These are phyloP conservation scores for Sporothrix phasma DNA, from an alignment of 2,329 filamentous ascomycete species.

Conservation along the genomic window DNA sequence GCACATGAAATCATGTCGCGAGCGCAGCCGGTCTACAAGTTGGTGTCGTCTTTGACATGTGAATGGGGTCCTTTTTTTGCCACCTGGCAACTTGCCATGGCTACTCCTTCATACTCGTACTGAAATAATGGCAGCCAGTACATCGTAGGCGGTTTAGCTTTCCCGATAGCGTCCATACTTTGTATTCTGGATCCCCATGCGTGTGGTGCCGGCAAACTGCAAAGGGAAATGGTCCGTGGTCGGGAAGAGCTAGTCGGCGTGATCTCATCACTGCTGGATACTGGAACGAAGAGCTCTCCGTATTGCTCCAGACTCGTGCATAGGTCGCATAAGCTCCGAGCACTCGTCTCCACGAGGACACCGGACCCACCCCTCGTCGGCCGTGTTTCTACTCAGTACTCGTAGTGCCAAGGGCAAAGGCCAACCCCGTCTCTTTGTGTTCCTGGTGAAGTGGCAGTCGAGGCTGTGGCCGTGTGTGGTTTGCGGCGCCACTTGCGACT, in stretches of 20 bases:
- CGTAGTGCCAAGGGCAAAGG: not conserved
- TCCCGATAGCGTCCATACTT: not conserved
- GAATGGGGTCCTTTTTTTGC: conserved; percentile 7
- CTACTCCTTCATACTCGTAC: not conserved
- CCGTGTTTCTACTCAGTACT: no score
- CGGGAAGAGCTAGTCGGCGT: no score
- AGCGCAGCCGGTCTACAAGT: no score
- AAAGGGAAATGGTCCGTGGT: not conserved
- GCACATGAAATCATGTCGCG: conserved; percentile 1
- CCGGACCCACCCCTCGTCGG: not conserved
- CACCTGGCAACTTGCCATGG: not conserved
- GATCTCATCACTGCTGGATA: not conserved
- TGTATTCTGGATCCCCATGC: not conserved
- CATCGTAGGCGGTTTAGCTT: not conserved
- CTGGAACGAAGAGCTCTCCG: no score
- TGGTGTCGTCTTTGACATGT: conserved; percentile 6
- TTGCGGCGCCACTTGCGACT: not conserved
- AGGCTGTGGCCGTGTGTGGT: not conserved
- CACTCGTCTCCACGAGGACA: not conserved
- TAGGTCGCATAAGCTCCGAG: no score
- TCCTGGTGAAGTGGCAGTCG: not conserved
- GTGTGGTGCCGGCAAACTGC: not conserved
- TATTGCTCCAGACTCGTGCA: no score
- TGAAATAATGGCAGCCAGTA: no score
- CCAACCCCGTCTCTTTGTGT: no score